Conservation (phyloP, 179 eudicot species). For the Corrigiola litoralis region DNA sequence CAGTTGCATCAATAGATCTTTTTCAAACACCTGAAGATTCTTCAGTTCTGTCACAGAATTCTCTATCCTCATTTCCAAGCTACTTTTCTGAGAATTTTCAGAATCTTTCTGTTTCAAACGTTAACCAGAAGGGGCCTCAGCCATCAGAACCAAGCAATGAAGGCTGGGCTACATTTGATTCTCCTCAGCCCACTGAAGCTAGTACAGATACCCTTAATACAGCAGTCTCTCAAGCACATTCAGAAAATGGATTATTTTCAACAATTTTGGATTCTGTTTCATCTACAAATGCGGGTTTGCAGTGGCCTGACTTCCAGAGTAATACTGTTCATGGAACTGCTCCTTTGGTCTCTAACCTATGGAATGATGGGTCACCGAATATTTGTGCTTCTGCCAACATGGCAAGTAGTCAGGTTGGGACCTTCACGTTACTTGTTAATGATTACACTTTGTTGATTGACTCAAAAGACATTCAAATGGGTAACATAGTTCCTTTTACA, state of each 20-base stretch:
- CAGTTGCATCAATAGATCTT: constrained; percentile 33
- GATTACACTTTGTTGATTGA: not conserved
- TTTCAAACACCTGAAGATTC: constrained; percentile 35
- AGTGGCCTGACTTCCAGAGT: constrained; percentile 38
- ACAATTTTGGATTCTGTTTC: constrained; percentile 23
- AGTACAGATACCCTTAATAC: constrained; percentile 18
- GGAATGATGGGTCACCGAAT: constrained; percentile 39
- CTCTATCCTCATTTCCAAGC: constrained; percentile 37
- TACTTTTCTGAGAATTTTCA: constrained; percentile 30
- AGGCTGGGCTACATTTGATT: constrained; percentile 87
- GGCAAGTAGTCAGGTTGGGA: constrained; percentile 43
- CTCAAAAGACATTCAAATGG: constrained; percentile 2
- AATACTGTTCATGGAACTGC: constrained; percentile 27
- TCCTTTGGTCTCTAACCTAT: constrained; percentile 28
- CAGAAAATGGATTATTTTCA: constrained; percentile 23
- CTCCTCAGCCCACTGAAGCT: constrained; percentile 31
- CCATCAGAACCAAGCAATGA: constrained; percentile 34
- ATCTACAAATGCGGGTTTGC: constrained; percentile 27
- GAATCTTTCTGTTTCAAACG: constrained; percentile 28
- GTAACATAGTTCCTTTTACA: not conserved
- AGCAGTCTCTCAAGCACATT: constrained; percentile 22
- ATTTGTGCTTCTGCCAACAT: constrained; percentile 27
- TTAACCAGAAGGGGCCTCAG: constrained; percentile 26
- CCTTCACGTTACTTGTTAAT: not conserved
- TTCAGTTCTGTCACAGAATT: constrained; percentile 23